Evolutionary conservation across 108 stramenopile genomes (phyloP), one percentile per base, ranked within the genome.

Genomic region (Bacterosira constricta): DNA sequence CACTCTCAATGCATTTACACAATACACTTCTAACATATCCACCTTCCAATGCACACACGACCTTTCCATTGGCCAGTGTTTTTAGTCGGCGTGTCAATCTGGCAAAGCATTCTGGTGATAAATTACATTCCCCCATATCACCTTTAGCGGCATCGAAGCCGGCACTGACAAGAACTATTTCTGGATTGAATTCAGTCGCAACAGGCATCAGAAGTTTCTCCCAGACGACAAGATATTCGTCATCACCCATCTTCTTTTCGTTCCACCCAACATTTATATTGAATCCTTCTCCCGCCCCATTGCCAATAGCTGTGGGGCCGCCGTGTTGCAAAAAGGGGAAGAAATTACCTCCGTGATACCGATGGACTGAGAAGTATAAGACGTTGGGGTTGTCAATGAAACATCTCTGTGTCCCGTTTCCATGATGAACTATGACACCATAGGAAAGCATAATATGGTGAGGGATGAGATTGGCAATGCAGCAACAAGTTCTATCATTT

Each of bases 261-360:
- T 87, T 86, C 92, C 89, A 94, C 0, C 80, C 86, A 26, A 96
- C 80, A 75, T 96, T 96, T n/a, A 93, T 83, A 52, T 79, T 94
- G 42, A 30, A 73, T 3, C 92, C 88, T 46, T 47, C 66, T 0
- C 85, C 93, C 25, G 44, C 26, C 6, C 77, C 84, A 31, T 6
- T 51, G 6, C 90, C 90, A 17, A 86, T 80, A 27, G 10, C 38
- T 10, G 23, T 30, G 6, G 85, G 81, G 31, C 82, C 76, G 4
- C 84, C 86, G 53, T 64, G 47, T 50, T 62, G 46, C 34, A 35
- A 56, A 26, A 63, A 80, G 6, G 91, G 91, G 69, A 74, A 93
- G 69, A 76, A 86, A 25, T 79, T 71, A 0, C 89, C 88, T 4
- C 67, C 52, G 38, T 95, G 82, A 59, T 79, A 76, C 21, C 88